A percentile compares a stretch with the other conserved stretches of the same genome.
Evolutionary conservation across 192 early-diverging fungal genomes (phyloP).

Genomic region (Oehlia diaphana): DNA sequence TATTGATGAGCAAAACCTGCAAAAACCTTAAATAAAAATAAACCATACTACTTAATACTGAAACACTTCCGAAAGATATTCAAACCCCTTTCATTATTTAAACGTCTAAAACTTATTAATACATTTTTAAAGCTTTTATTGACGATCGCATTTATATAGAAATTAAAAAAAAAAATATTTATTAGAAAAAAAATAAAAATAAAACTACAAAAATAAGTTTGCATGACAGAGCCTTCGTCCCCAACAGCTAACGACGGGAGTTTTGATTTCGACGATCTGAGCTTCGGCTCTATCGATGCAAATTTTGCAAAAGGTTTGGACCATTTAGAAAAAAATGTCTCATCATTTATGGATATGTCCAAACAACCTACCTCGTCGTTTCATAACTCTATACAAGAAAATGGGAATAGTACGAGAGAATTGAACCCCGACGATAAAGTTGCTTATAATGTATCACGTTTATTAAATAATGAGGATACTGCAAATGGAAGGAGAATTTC

Average conservation of each 20-base stretch:
- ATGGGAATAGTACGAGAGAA: slow-evolving; percentile 1
- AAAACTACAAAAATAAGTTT: neutral
- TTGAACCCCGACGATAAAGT: neutral
- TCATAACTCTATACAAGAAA: neutral
- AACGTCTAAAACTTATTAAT: too few relatives aligned
- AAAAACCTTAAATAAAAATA: too few relatives aligned
- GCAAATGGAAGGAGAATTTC: neutral
- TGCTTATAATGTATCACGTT: neutral
- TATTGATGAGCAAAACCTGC: too few relatives aligned
- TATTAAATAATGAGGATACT: neutral
- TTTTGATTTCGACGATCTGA: neutral
- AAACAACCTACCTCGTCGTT: neutral
- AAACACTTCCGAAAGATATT: too few relatives aligned
- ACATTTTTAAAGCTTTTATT: too few relatives aligned
- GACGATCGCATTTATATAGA: too few relatives aligned
- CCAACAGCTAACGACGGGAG: neutral
- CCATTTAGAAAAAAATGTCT: slow-evolving; percentile 6
- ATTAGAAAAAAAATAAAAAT: too few relatives aligned
- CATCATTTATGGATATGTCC: slow-evolving; percentile 6
- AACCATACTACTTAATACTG: too few relatives aligned
- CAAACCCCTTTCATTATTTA: too few relatives aligned
- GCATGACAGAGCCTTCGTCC: neutral
- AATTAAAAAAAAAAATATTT: too few relatives aligned
- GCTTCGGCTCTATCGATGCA: slow-evolving; percentile 9
- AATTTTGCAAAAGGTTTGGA: slow-evolving; percentile 10